Evolutionary conservation across 305 asterid species (phyloP).

Genomic region (Rubia occidens): DNA sequence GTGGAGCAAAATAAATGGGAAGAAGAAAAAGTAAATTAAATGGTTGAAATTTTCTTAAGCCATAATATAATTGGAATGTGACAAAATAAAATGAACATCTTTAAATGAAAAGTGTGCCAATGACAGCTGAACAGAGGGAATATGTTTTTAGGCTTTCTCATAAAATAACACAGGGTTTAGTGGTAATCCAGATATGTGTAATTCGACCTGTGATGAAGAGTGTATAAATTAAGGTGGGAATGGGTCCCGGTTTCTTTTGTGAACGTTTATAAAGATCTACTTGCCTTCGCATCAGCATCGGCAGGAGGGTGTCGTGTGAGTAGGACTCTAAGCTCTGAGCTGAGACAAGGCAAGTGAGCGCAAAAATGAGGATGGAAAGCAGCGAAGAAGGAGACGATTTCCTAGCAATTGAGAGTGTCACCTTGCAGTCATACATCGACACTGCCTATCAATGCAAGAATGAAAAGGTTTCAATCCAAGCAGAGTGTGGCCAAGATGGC

Average conservation of each 20-base stretch:
- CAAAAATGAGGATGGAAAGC: conserved; percentile 76
- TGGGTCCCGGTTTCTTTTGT: background rate
- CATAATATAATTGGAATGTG: too few species aligned
- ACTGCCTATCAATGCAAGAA: conserved; percentile 79
- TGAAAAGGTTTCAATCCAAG: conserved; percentile 47
- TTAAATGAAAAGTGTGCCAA: too few species aligned
- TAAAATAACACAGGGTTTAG: too few species aligned
- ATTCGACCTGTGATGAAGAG: background rate
- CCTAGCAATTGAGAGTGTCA: conserved; percentile 87
- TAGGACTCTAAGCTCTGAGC: background rate
- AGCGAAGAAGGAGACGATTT: conserved; percentile 96
- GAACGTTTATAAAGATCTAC: background rate
- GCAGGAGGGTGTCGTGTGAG: background rate
- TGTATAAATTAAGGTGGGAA: background rate
- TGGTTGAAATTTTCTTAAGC: too few species aligned
- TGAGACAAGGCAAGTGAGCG: background rate
- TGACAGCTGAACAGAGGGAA: too few species aligned
- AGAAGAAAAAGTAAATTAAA: too few species aligned
- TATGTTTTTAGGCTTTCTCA: too few species aligned
- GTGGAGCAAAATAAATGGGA: too few species aligned
- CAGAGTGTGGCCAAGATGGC: too few species aligned
- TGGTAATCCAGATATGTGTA: too few species aligned
- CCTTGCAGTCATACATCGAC: conserved; percentile 94
- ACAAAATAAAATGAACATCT: too few species aligned
- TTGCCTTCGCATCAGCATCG: background rate